These are phyloP conservation scores for Suhomyces terraborum DNA, from an alignment of 1,139 yeast species.

Conservation along the genomic window DNA sequence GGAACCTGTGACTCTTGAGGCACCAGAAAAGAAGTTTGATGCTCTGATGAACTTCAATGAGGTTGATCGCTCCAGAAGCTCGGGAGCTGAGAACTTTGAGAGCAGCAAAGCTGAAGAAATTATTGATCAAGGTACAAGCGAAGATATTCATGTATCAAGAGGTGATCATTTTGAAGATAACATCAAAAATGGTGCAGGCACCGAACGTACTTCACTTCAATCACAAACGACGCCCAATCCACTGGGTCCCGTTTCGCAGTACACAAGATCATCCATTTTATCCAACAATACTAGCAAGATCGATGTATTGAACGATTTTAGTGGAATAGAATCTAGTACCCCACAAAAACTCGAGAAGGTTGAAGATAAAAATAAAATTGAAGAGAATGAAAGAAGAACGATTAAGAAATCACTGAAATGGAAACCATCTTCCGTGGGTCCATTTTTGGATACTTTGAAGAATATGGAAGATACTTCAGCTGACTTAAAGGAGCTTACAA, in stretches of 20 bases:
- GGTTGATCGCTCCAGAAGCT: neutral
- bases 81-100: neutral
- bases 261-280: conserved; percentile 12
- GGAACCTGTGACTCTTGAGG: neutral
- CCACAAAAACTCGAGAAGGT: conserved; percentile 18
- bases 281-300: conserved; percentile 3
- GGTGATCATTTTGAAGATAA: neutral
- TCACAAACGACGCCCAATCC: neutral
- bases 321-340: conserved; percentile 24
- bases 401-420: conserved; percentile 11
- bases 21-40: neutral
- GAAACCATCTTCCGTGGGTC: conserved; percentile 17
- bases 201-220: neutral
- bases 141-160: neutral
- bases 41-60: neutral
- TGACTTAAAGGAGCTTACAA: conserved; percentile 20
- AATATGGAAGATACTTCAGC: conserved; percentile 41
- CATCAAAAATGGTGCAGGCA: conserved; percentile 6
- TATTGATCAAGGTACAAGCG: neutral
- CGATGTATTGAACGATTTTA: conserved; percentile 4
- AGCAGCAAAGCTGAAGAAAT: neutral
- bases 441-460: conserved; percentile 35
- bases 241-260: conserved; percentile 15
- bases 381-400: conserved; percentile 12
- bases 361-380: conserved; percentile 16